Evolutionary conservation across 2,329 filamentous ascomycete genomes (phyloP).

Genomic region (Conoideocrella luteorostrata): DNA sequence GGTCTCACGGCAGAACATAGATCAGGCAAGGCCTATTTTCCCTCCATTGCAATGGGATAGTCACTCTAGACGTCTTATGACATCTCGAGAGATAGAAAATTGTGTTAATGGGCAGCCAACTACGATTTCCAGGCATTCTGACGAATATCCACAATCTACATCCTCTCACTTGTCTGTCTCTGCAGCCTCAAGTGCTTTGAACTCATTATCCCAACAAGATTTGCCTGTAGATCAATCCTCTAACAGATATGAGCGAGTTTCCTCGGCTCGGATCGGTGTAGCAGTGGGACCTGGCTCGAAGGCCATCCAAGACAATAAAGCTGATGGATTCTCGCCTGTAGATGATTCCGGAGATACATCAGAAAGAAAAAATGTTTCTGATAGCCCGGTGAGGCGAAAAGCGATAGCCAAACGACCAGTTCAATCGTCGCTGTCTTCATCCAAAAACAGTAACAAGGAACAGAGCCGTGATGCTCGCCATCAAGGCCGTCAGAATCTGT

Average conservation of each 20-base stretch:
- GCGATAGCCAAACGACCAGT: constrained; percentile 12
- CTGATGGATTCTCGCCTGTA: constrained; percentile 10
- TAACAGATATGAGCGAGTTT: constrained; percentile 13
- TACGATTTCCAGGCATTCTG: constrained; percentile 29
- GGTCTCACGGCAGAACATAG: constrained; percentile 21
- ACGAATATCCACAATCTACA: constrained; percentile 30
- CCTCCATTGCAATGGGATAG: constrained; percentile 45
- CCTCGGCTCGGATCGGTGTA: constrained; percentile 6
- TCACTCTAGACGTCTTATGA: constrained; percentile 45
- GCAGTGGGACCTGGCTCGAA: constrained; percentile 5
- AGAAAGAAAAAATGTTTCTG: constrained; percentile 15
- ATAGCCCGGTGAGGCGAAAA: constrained; percentile 11
- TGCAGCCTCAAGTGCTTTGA: constrained; percentile 50
- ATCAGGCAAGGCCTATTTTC: constrained; percentile 26
- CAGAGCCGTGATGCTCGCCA: constrained; percentile 11
- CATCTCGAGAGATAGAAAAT: constrained; percentile 27
- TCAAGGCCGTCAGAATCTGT: constrained; percentile 15
- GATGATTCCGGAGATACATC: constrained; percentile 17
- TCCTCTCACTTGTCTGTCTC: constrained; percentile 47
- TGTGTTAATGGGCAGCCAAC: constrained; percentile 21
- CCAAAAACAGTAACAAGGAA: not conserved
- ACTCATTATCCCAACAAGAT: constrained; percentile 24
- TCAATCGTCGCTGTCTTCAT: not conserved
- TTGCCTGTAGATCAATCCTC: constrained; percentile 13
- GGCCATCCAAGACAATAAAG: not conserved